phyloP scores from a whole-genome alignment of 2,329 filamentous ascomycete species.

The Hypoxylon sp. region DNA sequence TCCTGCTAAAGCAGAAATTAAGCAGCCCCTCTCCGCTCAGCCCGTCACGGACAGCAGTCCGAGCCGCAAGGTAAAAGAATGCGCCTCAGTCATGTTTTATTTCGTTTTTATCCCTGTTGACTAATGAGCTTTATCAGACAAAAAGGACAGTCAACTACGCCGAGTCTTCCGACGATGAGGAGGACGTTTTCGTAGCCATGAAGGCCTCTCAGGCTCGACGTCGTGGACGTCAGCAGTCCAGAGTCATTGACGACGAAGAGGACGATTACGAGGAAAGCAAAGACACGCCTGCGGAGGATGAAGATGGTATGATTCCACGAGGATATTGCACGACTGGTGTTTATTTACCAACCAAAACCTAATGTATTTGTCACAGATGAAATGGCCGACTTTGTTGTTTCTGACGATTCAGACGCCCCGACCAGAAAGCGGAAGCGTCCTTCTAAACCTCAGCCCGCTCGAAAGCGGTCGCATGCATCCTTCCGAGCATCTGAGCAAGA shows the following conservation, averaged over 20 bases:
- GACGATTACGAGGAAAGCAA: slow-evolving; percentile 76
- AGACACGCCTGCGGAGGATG: slow-evolving; percentile 72
- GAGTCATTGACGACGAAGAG: slow-evolving; percentile 76
- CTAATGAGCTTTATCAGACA: slow-evolving; percentile 54
- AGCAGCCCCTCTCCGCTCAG: slow-evolving; percentile 61
- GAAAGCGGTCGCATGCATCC: slow-evolving; percentile 75
- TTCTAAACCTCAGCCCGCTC: slow-evolving; percentile 64
- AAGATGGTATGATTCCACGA: slow-evolving; percentile 66
- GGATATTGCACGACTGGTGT: not conserved
- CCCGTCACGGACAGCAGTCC: slow-evolving; percentile 76
- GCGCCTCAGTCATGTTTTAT: slow-evolving; percentile 8
- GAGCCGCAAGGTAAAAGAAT: slow-evolving; percentile 77
- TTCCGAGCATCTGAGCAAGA: slow-evolving; percentile 59
- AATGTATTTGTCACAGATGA: slow-evolving; percentile 65
- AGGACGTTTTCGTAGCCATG: slow-evolving; percentile 74
- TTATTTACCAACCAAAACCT: slow-evolving; percentile 22
- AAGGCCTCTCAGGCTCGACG: slow-evolving; percentile 59
- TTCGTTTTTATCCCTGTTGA: not conserved
- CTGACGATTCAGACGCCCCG: slow-evolving; percentile 85
- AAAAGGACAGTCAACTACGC: slow-evolving; percentile 81
- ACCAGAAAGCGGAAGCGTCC: slow-evolving; percentile 84
- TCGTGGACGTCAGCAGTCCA: slow-evolving; percentile 66
- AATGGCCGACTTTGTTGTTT: slow-evolving; percentile 88
- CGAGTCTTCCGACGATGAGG: slow-evolving; percentile 86
- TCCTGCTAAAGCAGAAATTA: slow-evolving; percentile 59